Evolutionary conservation across 768 basidiomycete genomes (phyloP), one percentile per base, ranked within the genome.

Genomic region (Suillus luteus): DNA sequence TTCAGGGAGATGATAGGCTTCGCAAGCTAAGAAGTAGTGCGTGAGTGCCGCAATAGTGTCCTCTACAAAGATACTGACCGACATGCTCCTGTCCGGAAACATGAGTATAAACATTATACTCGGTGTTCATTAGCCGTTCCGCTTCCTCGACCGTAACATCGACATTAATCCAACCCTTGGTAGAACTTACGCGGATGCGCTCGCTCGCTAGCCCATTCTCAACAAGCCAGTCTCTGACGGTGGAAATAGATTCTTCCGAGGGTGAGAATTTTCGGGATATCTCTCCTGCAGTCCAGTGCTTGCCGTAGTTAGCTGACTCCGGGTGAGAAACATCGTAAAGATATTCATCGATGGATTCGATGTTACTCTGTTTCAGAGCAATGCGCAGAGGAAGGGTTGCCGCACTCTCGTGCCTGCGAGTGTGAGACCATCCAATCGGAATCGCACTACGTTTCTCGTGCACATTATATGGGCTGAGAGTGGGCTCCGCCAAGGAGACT

Each of bases 391-490:
- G 74, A 12, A 78, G 63, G 3, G 43, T 46, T 15, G 71, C 64
- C 15, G 75, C 68, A 17, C 78, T 63, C 6, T 75, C 72, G 44
- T 79, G 76, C 48, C 78, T 73, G 31, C 79, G 76, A 41, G 75
- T 67, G 48, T 76, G 69, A 1, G 70, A 64, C 83, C 83, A 85
- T 2, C 71, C 71, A 7, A 60, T 11, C 10, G 80, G 81, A 3
- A 72, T 66, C 14, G 51, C 65, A 17, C 70, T 71, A 60, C 80
- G 80, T 61, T 72, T 78, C 67, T 82, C 81, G 61, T 82, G 80
- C 35, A 80, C 64, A 64, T 72, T 69, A 64, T 75, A 70, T 49
- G 64, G 66, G 9, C 69, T 71, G 64, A 64, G 57, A 9, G 59
- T 62, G 11, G 72, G 61, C 22, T 49, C 61, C 1, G 69, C 70